phyloP scores from a whole-genome alignment of 306 rosid species.

The Sophora flavescens region DNA sequence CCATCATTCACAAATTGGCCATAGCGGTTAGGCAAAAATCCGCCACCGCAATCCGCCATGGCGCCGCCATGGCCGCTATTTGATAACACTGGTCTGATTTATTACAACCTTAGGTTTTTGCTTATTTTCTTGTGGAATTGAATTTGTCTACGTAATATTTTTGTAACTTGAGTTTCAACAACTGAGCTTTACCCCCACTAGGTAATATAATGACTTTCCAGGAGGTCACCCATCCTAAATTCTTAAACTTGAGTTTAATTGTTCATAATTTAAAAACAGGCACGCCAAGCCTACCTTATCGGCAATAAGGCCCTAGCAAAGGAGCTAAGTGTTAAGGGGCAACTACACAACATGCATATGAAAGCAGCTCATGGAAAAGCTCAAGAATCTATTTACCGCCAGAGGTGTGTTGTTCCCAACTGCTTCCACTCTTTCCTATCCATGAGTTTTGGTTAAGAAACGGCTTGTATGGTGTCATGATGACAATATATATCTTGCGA shows the following conservation, averaged over 20 bases:
- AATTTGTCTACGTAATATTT: conserved; percentile 31
- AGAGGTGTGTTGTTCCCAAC: conserved; percentile 74
- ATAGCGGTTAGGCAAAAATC: too few relatives aligned
- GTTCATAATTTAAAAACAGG: conserved; percentile 62
- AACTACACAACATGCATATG: conserved; percentile 91
- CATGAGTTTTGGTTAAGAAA: not conserved
- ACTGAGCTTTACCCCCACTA: not conserved
- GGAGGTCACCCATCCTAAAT: conserved; percentile 28
- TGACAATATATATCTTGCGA: not conserved
- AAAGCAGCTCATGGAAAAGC: conserved; percentile 97
- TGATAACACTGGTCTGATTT: too few relatives aligned
- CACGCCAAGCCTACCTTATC: conserved; percentile 90
- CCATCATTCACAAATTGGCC: too few relatives aligned
- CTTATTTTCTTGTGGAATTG: conserved; percentile 26
- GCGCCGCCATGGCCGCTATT: too few relatives aligned
- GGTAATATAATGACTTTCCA: conserved; percentile 5
- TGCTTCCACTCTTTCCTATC: conserved; percentile 26
- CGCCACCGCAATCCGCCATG: too few relatives aligned
- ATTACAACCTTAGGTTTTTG: conserved; percentile 31
- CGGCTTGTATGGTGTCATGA: not conserved
- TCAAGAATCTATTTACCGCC: conserved; percentile 93
- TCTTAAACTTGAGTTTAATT: conserved; percentile 37
- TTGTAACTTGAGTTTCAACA: conserved; percentile 36
- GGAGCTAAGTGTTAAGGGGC: conserved; percentile 91
- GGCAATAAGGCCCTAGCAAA: conserved; percentile 96